These are phyloP conservation scores for Ophiocordyceps camponoti-floridani DNA, from an alignment of 2,329 filamentous ascomycete species.

Conservation along the genomic window DNA sequence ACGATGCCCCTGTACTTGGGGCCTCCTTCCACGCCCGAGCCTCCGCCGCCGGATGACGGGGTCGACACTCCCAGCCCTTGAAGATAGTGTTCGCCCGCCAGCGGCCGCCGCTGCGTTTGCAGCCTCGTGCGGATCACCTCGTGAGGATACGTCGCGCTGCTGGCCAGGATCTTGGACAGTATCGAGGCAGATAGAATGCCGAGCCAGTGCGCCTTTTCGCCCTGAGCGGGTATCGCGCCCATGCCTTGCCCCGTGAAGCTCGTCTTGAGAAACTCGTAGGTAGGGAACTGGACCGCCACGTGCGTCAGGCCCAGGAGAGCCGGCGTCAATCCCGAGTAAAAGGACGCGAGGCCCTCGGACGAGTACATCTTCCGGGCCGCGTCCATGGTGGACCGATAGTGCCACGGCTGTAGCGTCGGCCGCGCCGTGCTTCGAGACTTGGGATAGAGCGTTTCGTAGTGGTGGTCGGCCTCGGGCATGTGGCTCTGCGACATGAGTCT, in stretches of 20 bases:
- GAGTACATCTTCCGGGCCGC: slow-evolving; percentile 92
- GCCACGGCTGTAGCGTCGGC: slow-evolving; percentile 52
- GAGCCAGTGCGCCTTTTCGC: slow-evolving; percentile 47
- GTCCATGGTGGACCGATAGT: slow-evolving; percentile 79
- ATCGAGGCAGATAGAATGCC: slow-evolving; percentile 82
- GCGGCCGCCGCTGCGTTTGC: slow-evolving; percentile 75
- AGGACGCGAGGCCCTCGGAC: slow-evolving; percentile 72
- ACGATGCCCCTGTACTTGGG: slow-evolving; percentile 62
- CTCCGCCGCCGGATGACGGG: slow-evolving; percentile 7
- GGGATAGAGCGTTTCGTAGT: slow-evolving; percentile 26
- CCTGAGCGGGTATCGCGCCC: slow-evolving; percentile 38
- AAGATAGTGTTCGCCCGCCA: slow-evolving; percentile 33
- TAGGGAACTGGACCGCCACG: slow-evolving; percentile 91
- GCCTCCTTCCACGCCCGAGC: slow-evolving; percentile 6
- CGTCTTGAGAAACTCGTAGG: slow-evolving; percentile 86
- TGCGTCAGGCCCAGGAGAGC: slow-evolving; percentile 84
- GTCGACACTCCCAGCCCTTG: slow-evolving; percentile 29
- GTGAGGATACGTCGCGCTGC: slow-evolving; percentile 89
- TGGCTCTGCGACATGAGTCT: slow-evolving; percentile 86
- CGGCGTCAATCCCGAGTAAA: slow-evolving; percentile 88
- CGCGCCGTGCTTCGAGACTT: slow-evolving; percentile 33
- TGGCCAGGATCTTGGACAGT: slow-evolving; percentile 84
- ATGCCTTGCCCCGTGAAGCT: slow-evolving; percentile 80
- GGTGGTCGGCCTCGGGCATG: slow-evolving; percentile 25
- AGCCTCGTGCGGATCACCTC: slow-evolving; percentile 87